A percentile compares a stretch with the other conserved stretches of the same genome.
phyloP scores from a whole-genome alignment of 768 basidiomycete species.

The Tylopilus felleus region DNA sequence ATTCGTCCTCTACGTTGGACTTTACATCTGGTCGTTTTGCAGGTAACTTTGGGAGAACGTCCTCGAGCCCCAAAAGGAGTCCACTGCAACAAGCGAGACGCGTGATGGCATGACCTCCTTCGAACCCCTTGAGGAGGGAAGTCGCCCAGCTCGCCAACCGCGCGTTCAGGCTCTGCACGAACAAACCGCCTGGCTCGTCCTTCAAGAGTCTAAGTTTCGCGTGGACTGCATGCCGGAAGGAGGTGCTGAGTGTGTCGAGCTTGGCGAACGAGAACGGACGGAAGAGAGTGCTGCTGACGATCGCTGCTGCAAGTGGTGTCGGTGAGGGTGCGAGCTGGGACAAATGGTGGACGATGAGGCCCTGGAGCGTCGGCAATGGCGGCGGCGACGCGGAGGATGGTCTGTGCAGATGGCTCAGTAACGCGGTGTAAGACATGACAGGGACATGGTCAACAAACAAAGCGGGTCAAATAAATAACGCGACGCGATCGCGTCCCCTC shows the following conservation, averaged over 20 bases:
- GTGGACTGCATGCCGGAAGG: conserved; percentile 33
- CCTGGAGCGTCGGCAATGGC: conserved; percentile 23
- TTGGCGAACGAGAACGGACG: conserved; percentile 29
- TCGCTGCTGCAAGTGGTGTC: conserved; percentile 32
- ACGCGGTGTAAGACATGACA: conserved; percentile 23
- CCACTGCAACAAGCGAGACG: conserved; percentile 63
- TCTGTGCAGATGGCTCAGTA: conserved; percentile 28
- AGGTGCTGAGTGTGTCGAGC: conserved; percentile 25
- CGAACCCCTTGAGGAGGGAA: conserved; percentile 53
- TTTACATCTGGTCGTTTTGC: conserved; percentile 32
- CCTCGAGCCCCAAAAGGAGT: conserved; percentile 61
- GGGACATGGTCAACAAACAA: conserved; percentile 12
- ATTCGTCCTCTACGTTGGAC: conserved; percentile 56
- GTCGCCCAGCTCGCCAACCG: conserved; percentile 49
- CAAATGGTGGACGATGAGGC: conserved; percentile 29
- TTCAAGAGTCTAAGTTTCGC: conserved; percentile 24
- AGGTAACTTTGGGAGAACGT: conserved; percentile 37
- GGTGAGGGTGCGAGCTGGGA: conserved; percentile 25
- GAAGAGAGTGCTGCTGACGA: conserved; percentile 31
- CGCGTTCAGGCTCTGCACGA: conserved; percentile 36
- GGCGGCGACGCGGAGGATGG: conserved; percentile 13
- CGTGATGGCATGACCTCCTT: conserved; percentile 62
- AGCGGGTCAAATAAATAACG: conserved; percentile 9
- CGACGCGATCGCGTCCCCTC: conserved; percentile 9
- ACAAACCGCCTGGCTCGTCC: conserved; percentile 28